Conservation (phyloP, 1,284 basidiomycete genomes). For the Rhodofomes roseus region DNA sequence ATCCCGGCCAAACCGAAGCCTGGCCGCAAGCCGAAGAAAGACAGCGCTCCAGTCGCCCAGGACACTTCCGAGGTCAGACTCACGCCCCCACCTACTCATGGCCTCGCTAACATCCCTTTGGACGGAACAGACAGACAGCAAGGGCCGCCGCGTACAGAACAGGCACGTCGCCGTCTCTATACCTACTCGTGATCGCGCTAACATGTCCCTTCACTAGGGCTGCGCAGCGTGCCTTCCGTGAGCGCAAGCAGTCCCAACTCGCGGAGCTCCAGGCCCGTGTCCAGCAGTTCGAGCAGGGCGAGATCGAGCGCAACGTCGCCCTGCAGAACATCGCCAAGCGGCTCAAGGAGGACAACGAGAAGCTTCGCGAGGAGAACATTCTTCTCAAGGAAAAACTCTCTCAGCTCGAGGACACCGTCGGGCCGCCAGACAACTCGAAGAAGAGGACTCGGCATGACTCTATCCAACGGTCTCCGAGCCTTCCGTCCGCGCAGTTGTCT, state of each 20-base stretch:
- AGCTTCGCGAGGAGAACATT: slow-evolving; percentile 61
- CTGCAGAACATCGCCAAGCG: slow-evolving; percentile 83
- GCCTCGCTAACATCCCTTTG: slow-evolving; percentile 17
- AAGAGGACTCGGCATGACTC: slow-evolving; percentile 57
- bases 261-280: slow-evolving; percentile 87
- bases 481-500: slow-evolving; percentile 26
- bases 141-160: slow-evolving; percentile 73
- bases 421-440: slow-evolving; percentile 34
- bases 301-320: slow-evolving; percentile 85
- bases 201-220: slow-evolving; percentile 47
- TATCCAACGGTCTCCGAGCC: slow-evolving; percentile 26
- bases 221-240: slow-evolving; percentile 88
- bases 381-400: slow-evolving; percentile 57
- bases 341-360: slow-evolving; percentile 84
- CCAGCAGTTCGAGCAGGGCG: slow-evolving; percentile 84
- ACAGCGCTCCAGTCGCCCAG: slow-evolving; percentile 34
- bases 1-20: slow-evolving; percentile 88
- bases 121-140: slow-evolving; percentile 40
- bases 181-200: neutral
- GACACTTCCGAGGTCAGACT: slow-evolving; percentile 44
- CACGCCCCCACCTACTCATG: slow-evolving; percentile 12
- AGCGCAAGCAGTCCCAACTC: slow-evolving; percentile 87
- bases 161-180: slow-evolving; percentile 40
- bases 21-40: slow-evolving; percentile 84
- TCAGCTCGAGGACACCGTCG: slow-evolving; percentile 44